Conservation (phyloP, 768 basidiomycete genomes). For the Zangia roseola region DNA sequence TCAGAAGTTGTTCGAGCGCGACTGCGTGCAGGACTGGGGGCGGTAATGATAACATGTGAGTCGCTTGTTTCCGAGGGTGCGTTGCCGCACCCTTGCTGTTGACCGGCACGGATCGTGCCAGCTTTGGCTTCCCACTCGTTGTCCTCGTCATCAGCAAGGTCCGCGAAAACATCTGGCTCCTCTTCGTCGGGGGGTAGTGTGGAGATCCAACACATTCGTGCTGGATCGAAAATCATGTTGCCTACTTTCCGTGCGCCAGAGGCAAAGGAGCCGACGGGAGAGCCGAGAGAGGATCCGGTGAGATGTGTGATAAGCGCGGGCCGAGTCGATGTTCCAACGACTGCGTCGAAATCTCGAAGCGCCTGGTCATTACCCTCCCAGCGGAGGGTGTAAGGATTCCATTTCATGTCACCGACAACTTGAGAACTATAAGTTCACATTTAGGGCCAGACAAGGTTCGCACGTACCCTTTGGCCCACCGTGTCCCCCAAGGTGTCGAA, state of each 20-base stretch:
- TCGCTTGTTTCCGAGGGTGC: conserved; percentile 26
- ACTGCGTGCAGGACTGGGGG: conserved; percentile 60
- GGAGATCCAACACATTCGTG: conserved; percentile 94
- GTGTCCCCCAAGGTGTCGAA: conserved; percentile 74
- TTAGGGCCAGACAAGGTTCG: neutral
- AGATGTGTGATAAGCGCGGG: conserved; percentile 96
- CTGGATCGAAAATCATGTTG: conserved; percentile 97
- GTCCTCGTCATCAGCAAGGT: conserved; percentile 87
- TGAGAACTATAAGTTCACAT: conserved; percentile 17
- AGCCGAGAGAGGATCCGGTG: conserved; percentile 83
- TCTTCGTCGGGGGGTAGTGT: conserved; percentile 83
- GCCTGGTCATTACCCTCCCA: conserved; percentile 98
- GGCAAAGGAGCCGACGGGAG: conserved; percentile 70
- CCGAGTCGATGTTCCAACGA: conserved; percentile 77
- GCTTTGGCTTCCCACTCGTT: conserved; percentile 70
- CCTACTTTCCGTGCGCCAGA: conserved; percentile 88
- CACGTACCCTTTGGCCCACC: conserved; percentile 70
- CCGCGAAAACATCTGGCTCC: conserved; percentile 94
- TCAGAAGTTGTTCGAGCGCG: conserved; percentile 70
- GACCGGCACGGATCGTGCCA: conserved; percentile 74
- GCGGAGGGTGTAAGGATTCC: conserved; percentile 85
- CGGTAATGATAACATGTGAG: conserved; percentile 32
- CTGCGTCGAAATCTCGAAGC: conserved; percentile 85
- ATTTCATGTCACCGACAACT: conserved; percentile 97
- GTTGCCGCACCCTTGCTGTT: conserved; percentile 39